Percentiles rank a stretch among this genome's conserved stretches.
Conservation (phyloP, 257 asterid species). For the Scutellaria barbata region DNA sequence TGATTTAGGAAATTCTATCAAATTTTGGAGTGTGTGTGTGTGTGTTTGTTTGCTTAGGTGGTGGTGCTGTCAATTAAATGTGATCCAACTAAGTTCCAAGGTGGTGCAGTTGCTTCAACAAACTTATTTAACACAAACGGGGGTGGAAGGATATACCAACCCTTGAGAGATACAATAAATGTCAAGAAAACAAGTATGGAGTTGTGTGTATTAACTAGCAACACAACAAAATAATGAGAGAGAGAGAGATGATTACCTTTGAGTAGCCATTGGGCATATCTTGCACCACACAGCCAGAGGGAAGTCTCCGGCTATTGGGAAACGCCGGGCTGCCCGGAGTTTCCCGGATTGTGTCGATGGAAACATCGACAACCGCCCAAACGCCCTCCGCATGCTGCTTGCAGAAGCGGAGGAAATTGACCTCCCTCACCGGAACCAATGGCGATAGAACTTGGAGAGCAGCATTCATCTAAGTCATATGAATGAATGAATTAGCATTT, state of each 20-base stretch:
- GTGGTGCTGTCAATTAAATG: conserved; percentile 25
- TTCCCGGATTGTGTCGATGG: conserved; percentile 68
- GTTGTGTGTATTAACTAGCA: conserved; percentile 37
- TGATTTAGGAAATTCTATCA: conserved; percentile 6
- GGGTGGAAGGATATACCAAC: conserved; percentile 38
- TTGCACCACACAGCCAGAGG: conserved; percentile 93
- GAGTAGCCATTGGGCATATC: conserved; percentile 98
- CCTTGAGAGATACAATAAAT: conserved; percentile 43
- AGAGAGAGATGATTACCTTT: conserved; percentile 50
- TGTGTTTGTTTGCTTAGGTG: neutral
- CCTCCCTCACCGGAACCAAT: conserved; percentile 86
- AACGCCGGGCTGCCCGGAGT: conserved; percentile 41
- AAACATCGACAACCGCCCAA: conserved; percentile 96
- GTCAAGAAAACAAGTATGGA: conserved; percentile 33
- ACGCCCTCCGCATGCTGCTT: conserved; percentile 96
- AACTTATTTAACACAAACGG: conserved; percentile 50
- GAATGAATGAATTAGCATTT: neutral
- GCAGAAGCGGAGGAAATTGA: conserved; percentile 90
- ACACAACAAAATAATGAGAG: conserved; percentile 33
- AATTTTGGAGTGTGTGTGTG: neutral
- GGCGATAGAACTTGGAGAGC: conserved; percentile 93
- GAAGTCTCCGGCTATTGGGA: conserved; percentile 73
- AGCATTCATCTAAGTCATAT: conserved; percentile 69
- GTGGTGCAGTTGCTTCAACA: conserved; percentile 53
- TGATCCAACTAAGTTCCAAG: conserved; percentile 44